Percentiles rank a stretch among this genome's conserved stretches.
Evolutionary conservation across 108 stramenopile species (phyloP).

Genomic region (Skeletonema potamos): DNA sequence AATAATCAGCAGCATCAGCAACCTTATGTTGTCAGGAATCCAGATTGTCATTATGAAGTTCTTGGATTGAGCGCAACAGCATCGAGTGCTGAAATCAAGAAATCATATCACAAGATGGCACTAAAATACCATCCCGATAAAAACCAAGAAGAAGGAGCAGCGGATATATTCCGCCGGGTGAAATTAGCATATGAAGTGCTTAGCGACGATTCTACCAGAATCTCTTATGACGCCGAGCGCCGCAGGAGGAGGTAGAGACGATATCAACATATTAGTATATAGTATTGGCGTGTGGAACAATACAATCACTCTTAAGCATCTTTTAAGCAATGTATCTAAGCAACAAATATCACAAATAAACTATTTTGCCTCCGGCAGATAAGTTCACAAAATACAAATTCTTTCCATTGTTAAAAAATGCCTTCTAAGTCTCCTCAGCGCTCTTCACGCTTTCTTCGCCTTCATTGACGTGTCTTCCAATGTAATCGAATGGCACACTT

Average conservation of each 20-base stretch:
- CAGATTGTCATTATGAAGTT: slow-evolving; percentile 58
- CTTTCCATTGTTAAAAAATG: slow-evolving; percentile 46
- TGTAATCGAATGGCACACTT: slow-evolving; percentile 66
- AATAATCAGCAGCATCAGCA: slow-evolving; percentile 17
- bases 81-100: slow-evolving; percentile 69
- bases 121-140: slow-evolving; percentile 82
- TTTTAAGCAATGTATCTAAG: not conserved
- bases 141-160: slow-evolving; percentile 63
- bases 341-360: not conserved
- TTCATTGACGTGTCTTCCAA: slow-evolving; percentile 29
- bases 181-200: slow-evolving; percentile 79
- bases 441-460: not conserved
- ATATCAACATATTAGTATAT: not conserved
- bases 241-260: slow-evolving; percentile 3
- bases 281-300: not conserved
- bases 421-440: slow-evolving; percentile 54
- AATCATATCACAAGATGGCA: slow-evolving; percentile 75
- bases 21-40: not conserved
- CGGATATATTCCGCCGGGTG: slow-evolving; percentile 72
- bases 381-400: too few relatives aligned
- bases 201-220: slow-evolving; percentile 49
- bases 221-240: slow-evolving; percentile 67
- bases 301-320: not conserved
- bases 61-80: slow-evolving; percentile 59
- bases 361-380: too few relatives aligned